phyloP scores from a whole-genome alignment of 2,329 filamentous ascomycete species.

The Escovopsis sp. region DNA sequence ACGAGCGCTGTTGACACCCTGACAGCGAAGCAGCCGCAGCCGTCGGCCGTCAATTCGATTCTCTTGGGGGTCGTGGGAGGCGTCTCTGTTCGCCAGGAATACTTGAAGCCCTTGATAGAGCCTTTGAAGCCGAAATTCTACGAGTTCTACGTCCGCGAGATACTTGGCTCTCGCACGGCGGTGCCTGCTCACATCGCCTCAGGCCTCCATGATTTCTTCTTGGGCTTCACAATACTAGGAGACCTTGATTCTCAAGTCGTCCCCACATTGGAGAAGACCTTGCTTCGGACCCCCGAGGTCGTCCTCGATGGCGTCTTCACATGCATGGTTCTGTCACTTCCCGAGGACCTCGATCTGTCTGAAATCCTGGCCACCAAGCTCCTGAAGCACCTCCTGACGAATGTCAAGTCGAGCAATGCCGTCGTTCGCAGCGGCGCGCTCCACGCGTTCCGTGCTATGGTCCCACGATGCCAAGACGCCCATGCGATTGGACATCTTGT shows the following conservation, averaged over 20 bases:
- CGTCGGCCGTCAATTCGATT: slow-evolving; percentile 55
- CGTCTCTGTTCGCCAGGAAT: slow-evolving; percentile 58
- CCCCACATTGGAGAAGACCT: slow-evolving; percentile 72
- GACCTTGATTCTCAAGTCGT: slow-evolving; percentile 65
- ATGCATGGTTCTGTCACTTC: slow-evolving; percentile 55
- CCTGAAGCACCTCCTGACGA: slow-evolving; percentile 75
- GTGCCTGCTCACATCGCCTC: slow-evolving; percentile 58
- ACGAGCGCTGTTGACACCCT: slow-evolving; percentile 48
- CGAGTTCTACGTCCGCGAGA: slow-evolving; percentile 70
- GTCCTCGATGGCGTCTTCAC: slow-evolving; percentile 66
- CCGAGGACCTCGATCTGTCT: slow-evolving; percentile 60
- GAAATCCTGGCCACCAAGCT: slow-evolving; percentile 55
- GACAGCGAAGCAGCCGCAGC: slow-evolving; percentile 48
- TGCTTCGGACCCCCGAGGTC: slow-evolving; percentile 81
- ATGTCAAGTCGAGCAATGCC: slow-evolving; percentile 78
- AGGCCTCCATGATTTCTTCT: slow-evolving; percentile 71
- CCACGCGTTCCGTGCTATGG: slow-evolving; percentile 56
- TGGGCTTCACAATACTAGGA: slow-evolving; percentile 53
- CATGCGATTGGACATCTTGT: slow-evolving; percentile 49
- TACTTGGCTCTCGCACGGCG: slow-evolving; percentile 60
- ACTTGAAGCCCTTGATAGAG: slow-evolving; percentile 46
- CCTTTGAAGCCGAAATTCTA: slow-evolving; percentile 56
- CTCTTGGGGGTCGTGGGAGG: slow-evolving; percentile 78
- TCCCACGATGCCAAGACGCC: slow-evolving; percentile 42
- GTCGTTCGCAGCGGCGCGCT: slow-evolving; percentile 62